Evolutionary conservation across 2,329 filamentous ascomycete genomes (phyloP).

Genomic region (Ophiobolus disseminans): DNA sequence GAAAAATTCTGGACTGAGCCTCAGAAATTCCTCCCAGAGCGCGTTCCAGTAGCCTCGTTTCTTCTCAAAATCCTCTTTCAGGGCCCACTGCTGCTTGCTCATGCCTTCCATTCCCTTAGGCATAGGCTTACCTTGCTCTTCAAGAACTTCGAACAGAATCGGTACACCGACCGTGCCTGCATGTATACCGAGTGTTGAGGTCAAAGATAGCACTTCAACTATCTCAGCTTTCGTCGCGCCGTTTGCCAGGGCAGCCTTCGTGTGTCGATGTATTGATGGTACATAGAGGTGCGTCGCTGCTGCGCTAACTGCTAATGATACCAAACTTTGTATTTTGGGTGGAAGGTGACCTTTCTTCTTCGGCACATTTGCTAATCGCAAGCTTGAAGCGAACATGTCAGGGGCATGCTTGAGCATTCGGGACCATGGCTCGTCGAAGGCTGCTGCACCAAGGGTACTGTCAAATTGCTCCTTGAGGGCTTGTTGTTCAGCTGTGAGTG

Average conservation of each 20-base stretch:
- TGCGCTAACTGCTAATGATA: conserved; percentile 54
- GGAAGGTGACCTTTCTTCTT: conserved; percentile 45
- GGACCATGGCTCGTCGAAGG: conserved; percentile 38
- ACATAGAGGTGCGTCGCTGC: conserved; percentile 55
- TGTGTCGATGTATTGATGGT: conserved; percentile 53
- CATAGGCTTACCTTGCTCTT: conserved; percentile 51
- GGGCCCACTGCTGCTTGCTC: conserved; percentile 44
- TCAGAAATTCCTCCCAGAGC: conserved; percentile 55
- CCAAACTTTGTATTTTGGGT: conserved; percentile 52
- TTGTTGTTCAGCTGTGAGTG: conserved; percentile 29
- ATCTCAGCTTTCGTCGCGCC: conserved; percentile 54
- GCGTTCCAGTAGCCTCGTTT: conserved; percentile 58
- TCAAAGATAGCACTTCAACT: conserved; percentile 56
- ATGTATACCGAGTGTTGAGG: conserved; percentile 56
- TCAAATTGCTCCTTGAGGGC: conserved; percentile 32
- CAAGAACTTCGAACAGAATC: conserved; percentile 55
- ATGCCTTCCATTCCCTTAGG: conserved; percentile 40
- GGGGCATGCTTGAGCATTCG: conserved; percentile 35
- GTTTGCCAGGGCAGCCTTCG: conserved; percentile 46
- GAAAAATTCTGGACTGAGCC: conserved; percentile 58
- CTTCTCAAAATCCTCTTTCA: conserved; percentile 54
- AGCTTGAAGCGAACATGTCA: conserved; percentile 38
- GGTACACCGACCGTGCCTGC: conserved; percentile 57
- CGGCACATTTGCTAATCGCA: conserved; percentile 37
- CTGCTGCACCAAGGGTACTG: conserved; percentile 26